phyloP scores from a whole-genome alignment of 179 eudicot species.

The Drosera spatulata region DNA sequence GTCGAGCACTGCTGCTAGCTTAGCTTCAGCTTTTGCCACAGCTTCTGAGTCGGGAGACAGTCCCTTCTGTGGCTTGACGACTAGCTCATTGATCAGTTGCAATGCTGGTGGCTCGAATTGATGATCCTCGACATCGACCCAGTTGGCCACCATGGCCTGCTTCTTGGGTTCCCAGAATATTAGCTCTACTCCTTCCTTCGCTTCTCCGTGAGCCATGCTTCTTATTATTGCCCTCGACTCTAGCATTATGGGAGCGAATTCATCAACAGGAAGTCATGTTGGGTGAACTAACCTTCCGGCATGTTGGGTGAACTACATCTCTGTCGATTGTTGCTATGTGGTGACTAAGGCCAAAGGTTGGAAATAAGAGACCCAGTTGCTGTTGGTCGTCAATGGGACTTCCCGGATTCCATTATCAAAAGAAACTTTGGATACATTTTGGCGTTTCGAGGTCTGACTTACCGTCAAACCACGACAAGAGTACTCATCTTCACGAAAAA shows the following conservation, averaged over 20 bases:
- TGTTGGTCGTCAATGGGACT: too few relatives aligned
- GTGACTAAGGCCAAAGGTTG: too few relatives aligned
- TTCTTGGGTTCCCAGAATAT: conserved; percentile 8
- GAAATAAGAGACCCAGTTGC: too few relatives aligned
- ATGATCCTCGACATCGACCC: conserved; percentile 24
- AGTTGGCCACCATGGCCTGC: conserved; percentile 15
- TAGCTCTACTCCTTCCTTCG: conserved; percentile 4
- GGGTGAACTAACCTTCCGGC: too few relatives aligned
- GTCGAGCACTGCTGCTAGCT: conserved; percentile 14
- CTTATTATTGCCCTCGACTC: conserved; percentile 17
- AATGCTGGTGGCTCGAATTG: conserved; percentile 10
- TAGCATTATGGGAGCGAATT: neutral
- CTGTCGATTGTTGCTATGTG: too few relatives aligned
- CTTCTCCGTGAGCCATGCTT: conserved; percentile 10
- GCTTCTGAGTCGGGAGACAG: neutral
- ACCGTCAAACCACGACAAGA: too few relatives aligned
- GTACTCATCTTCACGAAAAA: too few relatives aligned
- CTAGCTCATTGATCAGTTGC: conserved; percentile 5
- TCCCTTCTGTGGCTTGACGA: conserved; percentile 6
- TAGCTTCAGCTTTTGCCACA: conserved; percentile 5
- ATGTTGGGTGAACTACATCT: too few relatives aligned
- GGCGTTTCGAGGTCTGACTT: too few relatives aligned
- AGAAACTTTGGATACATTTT: too few relatives aligned
- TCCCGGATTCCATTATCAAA: too few relatives aligned
- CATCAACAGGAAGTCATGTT: too few relatives aligned